phyloP scores from a whole-genome alignment of 163 green algal species.

The Picocystis sp. region DNA sequence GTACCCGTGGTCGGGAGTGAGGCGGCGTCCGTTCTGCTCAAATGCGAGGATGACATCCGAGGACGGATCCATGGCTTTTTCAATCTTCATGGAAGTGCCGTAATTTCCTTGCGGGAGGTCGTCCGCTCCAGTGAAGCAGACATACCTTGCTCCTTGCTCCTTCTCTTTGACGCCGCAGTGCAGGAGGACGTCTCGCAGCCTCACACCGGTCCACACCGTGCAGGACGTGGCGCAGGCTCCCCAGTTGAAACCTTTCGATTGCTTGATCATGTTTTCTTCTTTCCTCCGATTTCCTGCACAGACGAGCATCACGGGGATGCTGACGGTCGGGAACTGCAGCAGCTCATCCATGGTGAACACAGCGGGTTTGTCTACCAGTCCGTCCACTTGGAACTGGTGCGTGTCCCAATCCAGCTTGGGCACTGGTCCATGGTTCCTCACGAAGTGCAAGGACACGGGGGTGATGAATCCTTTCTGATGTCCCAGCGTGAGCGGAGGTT shows the following conservation, averaged over 20 bases:
- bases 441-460: conserved; percentile 55
- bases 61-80: conserved; percentile 62
- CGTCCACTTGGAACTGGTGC: conserved; percentile 51
- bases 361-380: conserved; percentile 35
- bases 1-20: conserved; percentile 87
- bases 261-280: conserved; percentile 97
- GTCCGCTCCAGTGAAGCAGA: conserved; percentile 66
- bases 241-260: conserved; percentile 95
- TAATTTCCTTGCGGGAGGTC: conserved; percentile 56
- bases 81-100: conserved; percentile 56
- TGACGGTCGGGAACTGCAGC: conserved; percentile 44
- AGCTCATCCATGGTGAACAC: conserved; percentile 82
- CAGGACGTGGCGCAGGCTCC: conserved; percentile 22
- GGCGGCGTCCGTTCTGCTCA: conserved; percentile 73
- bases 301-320: conserved; percentile 49
- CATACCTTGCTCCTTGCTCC: conserved; percentile 32
- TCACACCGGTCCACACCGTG: conserved; percentile 67
- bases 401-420: conserved; percentile 47
- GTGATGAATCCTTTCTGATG: conserved; percentile 69
- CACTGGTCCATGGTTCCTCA: conserved; percentile 90
- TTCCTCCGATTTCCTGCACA: conserved; percentile 85
- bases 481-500: conserved; percentile 51
- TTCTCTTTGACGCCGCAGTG: conserved; percentile 34
- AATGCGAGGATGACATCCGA: conserved; percentile 84
- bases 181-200: conserved; percentile 62